Evolutionary conservation across 208 protist species (phyloP), one percentile per base, ranked within the genome.

Genomic region (Leishmania arabica): DNA sequence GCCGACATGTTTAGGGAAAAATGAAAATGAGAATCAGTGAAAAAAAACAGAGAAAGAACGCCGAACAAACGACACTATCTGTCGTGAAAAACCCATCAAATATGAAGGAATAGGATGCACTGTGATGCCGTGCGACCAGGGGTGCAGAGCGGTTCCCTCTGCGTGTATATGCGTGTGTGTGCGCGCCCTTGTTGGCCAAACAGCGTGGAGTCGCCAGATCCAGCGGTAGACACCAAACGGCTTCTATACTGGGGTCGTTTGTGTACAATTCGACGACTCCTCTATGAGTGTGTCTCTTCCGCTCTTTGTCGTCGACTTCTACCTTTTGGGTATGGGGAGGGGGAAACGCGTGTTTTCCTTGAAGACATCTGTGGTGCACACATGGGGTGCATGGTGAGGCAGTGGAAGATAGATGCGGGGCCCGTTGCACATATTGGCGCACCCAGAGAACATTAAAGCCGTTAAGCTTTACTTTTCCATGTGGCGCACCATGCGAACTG

Each of bases 1-100:
- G 34, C 62, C 1, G 79, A 84, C 80, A 87, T 87, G 24, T 53
- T 7, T 37, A 62, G 27, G 27, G n/a, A 9, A 72, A 17, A 72
- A 47, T 2, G 1, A 47, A 42, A 75, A 47, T 34, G 0, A 11
- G 5, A 37, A 66, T 3, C 19, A 66, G 60, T 37, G 4, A 66
- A 79, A 27, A 75, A n/a, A 51, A 4, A 45, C 1, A 53, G 11
- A 53, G 21, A 54, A 45, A 73, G 9, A 37, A 4, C 7, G 27
- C 8, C 31, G 21, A 73, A 47, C 34, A 72, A 7, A 31, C 19
- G 37, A 47, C 42, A 11, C 24, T 3, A 27, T 0, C 37, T 24
- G 21, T 31, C 19, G 45, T 31, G 9, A 77, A 58, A 76, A 58
- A 31, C 0, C 3, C 15, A 27, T 24, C 9, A n/a, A 17, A 49